phyloP scores from a whole-genome alignment of 768 basidiomycete species.

The Tulasnella sp. region DNA sequence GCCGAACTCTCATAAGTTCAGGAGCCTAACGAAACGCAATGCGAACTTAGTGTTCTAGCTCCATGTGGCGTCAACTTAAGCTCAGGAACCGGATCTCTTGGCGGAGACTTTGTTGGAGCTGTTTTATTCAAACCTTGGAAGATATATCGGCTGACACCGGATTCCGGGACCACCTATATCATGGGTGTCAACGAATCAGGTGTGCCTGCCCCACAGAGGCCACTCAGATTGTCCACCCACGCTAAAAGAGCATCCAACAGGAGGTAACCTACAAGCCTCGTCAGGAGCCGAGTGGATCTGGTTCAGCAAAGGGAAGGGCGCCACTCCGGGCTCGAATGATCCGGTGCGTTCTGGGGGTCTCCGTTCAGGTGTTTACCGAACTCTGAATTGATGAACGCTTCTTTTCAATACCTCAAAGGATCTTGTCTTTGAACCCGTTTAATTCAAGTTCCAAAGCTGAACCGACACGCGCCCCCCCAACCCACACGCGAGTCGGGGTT shows the following conservation, averaged over 20 bases:
- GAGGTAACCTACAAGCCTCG: no score
- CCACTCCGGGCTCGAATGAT: no score
- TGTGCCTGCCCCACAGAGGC: neutral
- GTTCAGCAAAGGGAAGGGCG: no score
- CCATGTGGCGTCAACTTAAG: neutral
- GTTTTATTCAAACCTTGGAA: neutral
- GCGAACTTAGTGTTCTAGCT: neutral
- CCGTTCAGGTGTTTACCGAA: no score
- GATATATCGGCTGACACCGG: neutral
- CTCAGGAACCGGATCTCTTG: neutral
- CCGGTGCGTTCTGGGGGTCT: no score
- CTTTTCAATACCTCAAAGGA: no score
- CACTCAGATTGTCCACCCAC: no score
- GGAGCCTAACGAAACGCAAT: neutral
- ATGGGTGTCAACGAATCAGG: neutral
- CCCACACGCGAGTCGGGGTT: neutral
- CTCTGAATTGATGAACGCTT: no score
- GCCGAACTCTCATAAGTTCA: neutral
- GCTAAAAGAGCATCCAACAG: no score
- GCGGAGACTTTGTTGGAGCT: neutral
- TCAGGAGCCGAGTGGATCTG: no score
- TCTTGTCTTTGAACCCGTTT: neutral
- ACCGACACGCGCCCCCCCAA: neutral
- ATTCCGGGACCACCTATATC: neutral
- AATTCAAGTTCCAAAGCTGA: neutral